These are phyloP conservation scores for Salvia hispanica DNA, from an alignment of 257 asterid genomes.

Conservation along the genomic window DNA sequence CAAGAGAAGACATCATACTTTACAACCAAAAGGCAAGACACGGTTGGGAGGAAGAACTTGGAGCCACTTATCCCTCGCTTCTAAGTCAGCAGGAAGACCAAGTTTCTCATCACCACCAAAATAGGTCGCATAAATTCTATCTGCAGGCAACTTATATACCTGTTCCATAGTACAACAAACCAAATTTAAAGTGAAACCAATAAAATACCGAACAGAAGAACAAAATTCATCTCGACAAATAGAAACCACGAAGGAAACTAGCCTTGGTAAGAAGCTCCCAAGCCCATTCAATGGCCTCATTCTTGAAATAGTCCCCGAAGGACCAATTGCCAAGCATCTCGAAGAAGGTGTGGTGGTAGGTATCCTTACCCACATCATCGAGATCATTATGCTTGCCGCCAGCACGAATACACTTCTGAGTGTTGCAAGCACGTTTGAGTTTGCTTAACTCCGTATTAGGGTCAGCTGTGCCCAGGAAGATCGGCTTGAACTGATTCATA, in stretches of 20 bases:
- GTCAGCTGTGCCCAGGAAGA: conserved; percentile 85
- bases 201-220: neutral
- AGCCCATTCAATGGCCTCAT: conserved; percentile 85
- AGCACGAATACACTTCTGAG: conserved; percentile 98
- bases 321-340: conserved; percentile 99
- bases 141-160: conserved; percentile 72
- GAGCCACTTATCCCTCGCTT: conserved; percentile 90
- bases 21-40: conserved; percentile 90
- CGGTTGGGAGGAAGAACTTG: conserved; percentile 70
- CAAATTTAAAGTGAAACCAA: conserved; percentile 12
- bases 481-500: conserved; percentile 98
- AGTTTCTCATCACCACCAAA: conserved; percentile 92
- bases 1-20: conserved; percentile 50
- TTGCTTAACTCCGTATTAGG: conserved; percentile 88
- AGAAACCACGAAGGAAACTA: conserved; percentile 22
- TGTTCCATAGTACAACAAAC: conserved; percentile 24
- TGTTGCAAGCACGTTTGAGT: conserved; percentile 89
- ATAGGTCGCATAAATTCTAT: conserved; percentile 87
- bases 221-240: neutral
- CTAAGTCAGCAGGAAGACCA: conserved; percentile 88
- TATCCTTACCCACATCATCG: conserved; percentile 98
- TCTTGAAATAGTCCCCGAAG: conserved; percentile 90
- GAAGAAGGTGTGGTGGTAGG: conserved; percentile 97
- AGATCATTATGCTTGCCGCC: conserved; percentile 99
- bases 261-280: conserved; percentile 97